Conservation (phyloP, 2,329 filamentous ascomycete species). For the Leptodontidium sp. region DNA sequence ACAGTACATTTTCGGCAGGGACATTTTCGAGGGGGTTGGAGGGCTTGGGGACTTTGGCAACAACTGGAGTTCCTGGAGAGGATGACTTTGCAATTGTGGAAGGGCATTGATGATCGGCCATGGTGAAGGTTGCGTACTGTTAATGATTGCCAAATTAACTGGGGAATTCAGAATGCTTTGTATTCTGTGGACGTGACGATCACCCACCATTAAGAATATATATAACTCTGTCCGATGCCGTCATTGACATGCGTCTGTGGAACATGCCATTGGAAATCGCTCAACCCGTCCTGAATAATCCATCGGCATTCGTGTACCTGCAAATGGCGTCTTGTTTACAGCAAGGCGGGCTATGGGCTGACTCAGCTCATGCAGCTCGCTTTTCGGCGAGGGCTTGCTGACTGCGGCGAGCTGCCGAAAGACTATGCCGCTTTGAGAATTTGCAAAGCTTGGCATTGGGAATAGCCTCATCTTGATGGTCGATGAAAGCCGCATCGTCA, state of each 20-base stretch:
- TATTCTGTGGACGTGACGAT: background rate
- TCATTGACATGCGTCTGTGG: background rate
- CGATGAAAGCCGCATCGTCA: background rate
- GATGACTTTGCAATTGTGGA: conserved; percentile 11
- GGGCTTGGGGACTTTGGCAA: background rate
- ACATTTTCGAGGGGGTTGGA: conserved; percentile 12
- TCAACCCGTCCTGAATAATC: conserved; percentile 12
- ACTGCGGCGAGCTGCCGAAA: conserved; percentile 9
- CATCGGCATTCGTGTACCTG: conserved; percentile 3
- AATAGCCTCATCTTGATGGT: conserved; percentile 16
- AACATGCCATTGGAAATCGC: background rate
- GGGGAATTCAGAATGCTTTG: no score
- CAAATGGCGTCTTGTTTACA: conserved; percentile 8
- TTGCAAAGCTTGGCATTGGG: conserved; percentile 13
- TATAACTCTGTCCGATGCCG: conserved; percentile 2
- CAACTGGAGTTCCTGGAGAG: background rate
- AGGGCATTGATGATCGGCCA: conserved; percentile 15
- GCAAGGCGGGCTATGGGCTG: conserved; percentile 14
- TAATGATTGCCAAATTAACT: background rate
- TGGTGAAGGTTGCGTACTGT: background rate
- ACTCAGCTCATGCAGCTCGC: conserved; percentile 14
- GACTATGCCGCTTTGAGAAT: conserved; percentile 3
- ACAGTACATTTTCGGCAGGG: conserved; percentile 3
- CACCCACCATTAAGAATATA: background rate
- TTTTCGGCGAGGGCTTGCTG: background rate